A percentile compares a stretch with the other conserved stretches of the same genome.
These are phyloP conservation scores for Trapa incisa DNA, from an alignment of 345 rosid species.

Conservation along the genomic window DNA sequence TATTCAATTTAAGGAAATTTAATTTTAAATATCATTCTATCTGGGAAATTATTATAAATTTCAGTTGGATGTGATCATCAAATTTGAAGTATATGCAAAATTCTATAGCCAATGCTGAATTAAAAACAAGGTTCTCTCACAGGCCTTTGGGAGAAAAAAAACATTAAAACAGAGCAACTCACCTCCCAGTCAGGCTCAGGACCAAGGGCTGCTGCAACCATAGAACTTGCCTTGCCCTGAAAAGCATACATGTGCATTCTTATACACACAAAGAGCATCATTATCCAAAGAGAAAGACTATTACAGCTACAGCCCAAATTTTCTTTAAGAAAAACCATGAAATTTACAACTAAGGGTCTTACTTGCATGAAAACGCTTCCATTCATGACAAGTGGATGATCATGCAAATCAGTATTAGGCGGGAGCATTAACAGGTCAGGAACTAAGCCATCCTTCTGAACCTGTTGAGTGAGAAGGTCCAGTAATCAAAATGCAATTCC, in stretches of 20 bases:
- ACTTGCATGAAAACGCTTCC: constrained; percentile 80
- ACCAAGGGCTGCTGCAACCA: constrained; percentile 76
- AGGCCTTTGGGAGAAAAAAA: neutral
- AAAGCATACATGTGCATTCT: constrained; percentile 1
- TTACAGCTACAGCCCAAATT: neutral
- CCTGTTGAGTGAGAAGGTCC: constrained; percentile 22
- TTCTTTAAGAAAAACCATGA: too few relatives aligned
- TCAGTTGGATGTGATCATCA: neutral
- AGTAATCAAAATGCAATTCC: neutral
- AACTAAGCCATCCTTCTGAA: constrained; percentile 57
- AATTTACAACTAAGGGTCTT: constrained; percentile 4
- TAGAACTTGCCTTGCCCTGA: constrained; percentile 92
- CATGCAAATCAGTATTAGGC: constrained; percentile 70
- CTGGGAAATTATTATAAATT: neutral
- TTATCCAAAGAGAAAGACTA: neutral
- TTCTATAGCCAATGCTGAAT: neutral
- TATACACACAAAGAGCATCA: neutral
- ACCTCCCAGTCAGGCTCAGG: constrained; percentile 85
- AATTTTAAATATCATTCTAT: neutral
- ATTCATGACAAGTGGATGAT: constrained; percentile 59
- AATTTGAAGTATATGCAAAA: neutral
- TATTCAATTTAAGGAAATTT: neutral
- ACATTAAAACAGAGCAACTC: constrained; percentile 8
- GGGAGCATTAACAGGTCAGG: constrained; percentile 68
- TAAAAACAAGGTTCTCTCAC: neutral